Conservation (phyloP, 2,329 filamentous ascomycete species). For the Botrytis aclada region DNA sequence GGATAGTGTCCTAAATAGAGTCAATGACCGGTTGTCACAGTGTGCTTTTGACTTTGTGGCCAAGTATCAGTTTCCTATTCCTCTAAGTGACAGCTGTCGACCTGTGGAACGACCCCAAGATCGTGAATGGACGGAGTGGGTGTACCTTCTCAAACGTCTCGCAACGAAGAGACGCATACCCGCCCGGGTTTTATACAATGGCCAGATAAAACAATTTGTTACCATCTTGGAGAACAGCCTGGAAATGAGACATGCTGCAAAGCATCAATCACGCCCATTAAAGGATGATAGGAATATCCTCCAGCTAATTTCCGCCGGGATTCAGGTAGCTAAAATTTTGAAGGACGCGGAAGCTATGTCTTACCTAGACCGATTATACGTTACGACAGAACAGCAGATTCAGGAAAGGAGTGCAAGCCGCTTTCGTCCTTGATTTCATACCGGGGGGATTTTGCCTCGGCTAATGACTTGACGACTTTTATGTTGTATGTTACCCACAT, state of each 20-base stretch:
- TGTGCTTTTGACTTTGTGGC: slow-evolving; percentile 89
- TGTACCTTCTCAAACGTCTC: slow-evolving; percentile 79
- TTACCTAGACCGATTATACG: slow-evolving; percentile 70
- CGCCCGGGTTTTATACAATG: slow-evolving; percentile 78
- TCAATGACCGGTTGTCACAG: slow-evolving; percentile 80
- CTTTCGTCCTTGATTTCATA: slow-evolving; percentile 30
- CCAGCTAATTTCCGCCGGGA: slow-evolving; percentile 81
- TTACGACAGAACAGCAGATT: slow-evolving; percentile 76
- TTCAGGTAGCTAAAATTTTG: slow-evolving; percentile 83
- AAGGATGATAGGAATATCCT: slow-evolving; percentile 89
- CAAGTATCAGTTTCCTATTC: slow-evolving; percentile 87
- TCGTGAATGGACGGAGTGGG: slow-evolving; percentile 90
- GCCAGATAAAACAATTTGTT: slow-evolving; percentile 88
- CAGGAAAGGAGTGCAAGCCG: slow-evolving; percentile 55
- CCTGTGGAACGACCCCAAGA: slow-evolving; percentile 71
- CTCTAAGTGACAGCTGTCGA: slow-evolving; percentile 73
- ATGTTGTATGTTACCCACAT: slow-evolving; percentile 24
- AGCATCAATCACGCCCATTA: slow-evolving; percentile 76
- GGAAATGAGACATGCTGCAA: slow-evolving; percentile 82
- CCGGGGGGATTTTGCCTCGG: slow-evolving; percentile 12
- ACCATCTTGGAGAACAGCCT: slow-evolving; percentile 85
- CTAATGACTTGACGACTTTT: slow-evolving; percentile 28
- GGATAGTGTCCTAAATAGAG: slow-evolving; percentile 73
- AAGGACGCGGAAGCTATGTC: slow-evolving; percentile 53
- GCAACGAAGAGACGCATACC: slow-evolving; percentile 85